phyloP scores from a whole-genome alignment of 2,329 filamentous ascomycete genomes.

The Arthroderma sp. region DNA sequence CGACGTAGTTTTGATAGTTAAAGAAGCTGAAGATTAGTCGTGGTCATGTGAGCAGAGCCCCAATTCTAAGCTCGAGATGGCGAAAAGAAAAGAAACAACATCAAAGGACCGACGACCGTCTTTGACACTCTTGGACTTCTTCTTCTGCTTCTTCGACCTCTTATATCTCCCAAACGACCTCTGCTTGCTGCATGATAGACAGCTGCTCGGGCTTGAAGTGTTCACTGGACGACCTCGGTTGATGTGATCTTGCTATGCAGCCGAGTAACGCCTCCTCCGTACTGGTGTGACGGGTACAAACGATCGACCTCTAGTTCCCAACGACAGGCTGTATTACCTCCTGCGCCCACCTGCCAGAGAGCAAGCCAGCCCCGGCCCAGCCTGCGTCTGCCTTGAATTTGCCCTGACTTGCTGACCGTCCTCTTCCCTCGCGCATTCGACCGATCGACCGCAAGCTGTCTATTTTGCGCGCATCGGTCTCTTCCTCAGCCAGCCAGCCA shows the following conservation, averaged over 20 bases:
- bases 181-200: no score
- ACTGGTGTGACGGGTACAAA: neutral
- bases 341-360: constrained; percentile 2
- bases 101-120: neutral
- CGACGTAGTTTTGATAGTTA: no score
- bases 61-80: neutral
- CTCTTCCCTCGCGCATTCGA: neutral
- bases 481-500: neutral
- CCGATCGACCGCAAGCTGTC: neutral
- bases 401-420: neutral
- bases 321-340: neutral
- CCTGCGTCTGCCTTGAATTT: neutral
- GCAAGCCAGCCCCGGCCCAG: neutral
- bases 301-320: neutral
- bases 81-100: neutral
- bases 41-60: constrained; percentile 1
- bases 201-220: neutral
- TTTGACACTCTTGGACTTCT: no score
- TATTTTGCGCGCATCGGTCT: neutral
- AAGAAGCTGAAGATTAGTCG: no score
- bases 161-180: no score
- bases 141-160: no score
- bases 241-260: constrained; percentile 1
- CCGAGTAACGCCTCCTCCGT: neutral
- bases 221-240: neutral